These are phyloP conservation scores for Beauveria asiatica DNA, from an alignment of 2,329 filamentous ascomycete species.

Conservation along the genomic window DNA sequence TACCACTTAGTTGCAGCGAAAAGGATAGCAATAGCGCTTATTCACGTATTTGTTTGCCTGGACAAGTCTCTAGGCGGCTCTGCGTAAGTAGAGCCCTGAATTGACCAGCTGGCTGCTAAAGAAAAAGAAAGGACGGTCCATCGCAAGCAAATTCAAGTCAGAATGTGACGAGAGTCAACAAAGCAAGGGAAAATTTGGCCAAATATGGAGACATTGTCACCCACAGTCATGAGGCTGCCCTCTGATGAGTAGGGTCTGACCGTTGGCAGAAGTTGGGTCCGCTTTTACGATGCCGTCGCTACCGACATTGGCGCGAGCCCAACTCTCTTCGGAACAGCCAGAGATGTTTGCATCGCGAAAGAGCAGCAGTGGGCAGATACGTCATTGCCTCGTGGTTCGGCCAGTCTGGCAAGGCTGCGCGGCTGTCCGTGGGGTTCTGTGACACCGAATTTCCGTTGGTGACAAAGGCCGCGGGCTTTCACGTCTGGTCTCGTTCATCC, in stretches of 20 bases:
- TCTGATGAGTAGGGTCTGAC: neutral
- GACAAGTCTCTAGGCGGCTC: neutral
- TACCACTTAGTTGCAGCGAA: neutral
- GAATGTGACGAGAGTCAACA: neutral
- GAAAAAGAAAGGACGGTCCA: neutral
- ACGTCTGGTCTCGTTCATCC: neutral
- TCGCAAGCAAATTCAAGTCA: neutral
- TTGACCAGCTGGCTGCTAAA: neutral
- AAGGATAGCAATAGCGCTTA: neutral
- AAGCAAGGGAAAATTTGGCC: neutral
- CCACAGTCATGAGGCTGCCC: neutral
- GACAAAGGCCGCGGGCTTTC: neutral
- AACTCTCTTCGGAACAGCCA: slow-evolving; percentile 1
- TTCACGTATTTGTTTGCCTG: neutral
- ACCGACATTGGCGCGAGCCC: slow-evolving; percentile 7
- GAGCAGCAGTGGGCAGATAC: neutral
- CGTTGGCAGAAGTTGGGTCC: slow-evolving; percentile 2
- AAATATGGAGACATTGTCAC: slow-evolving; percentile 7
- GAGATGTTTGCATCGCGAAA: neutral
- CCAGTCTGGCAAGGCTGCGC: neutral
- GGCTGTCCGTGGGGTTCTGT: neutral
- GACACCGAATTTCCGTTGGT: neutral
- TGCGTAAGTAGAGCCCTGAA: neutral
- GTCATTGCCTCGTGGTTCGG: neutral
- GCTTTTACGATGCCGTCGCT: slow-evolving; percentile 10